These are phyloP conservation scores for Acanthamoeba sp. DNA, from an alignment of 208 protist genomes.

Conservation along the genomic window DNA sequence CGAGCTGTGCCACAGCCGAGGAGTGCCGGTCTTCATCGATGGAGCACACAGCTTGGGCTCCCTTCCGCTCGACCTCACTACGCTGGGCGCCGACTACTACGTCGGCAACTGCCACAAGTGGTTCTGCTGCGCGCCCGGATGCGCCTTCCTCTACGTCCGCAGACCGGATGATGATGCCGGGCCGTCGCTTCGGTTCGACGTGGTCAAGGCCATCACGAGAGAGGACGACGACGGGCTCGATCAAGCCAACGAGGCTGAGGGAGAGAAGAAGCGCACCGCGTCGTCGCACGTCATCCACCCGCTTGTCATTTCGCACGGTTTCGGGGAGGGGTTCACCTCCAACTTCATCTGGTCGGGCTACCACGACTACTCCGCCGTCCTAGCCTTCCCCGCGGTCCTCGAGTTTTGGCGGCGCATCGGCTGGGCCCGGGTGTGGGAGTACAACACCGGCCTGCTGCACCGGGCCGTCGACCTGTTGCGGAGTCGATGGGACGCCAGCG, in stretches of 20 bases:
- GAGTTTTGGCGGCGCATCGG: conserved; percentile 87
- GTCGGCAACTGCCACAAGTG: conserved; percentile 95
- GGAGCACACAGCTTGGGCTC: conserved; percentile 93
- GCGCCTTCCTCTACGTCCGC: conserved; percentile 7
- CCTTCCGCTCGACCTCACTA: conserved; percentile 90
- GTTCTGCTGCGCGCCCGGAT: conserved; percentile 86
- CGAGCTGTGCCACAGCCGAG: conserved; percentile 88
- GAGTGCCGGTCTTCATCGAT: conserved; percentile 93
- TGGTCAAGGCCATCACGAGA: neutral
- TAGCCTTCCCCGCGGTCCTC: conserved; percentile 91
- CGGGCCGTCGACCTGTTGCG: conserved; percentile 75
- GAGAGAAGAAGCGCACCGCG: neutral
- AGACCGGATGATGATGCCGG: neutral
- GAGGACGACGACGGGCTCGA: neutral
- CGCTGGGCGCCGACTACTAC: conserved; percentile 87
- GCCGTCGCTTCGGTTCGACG: neutral
- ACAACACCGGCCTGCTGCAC: conserved; percentile 77
- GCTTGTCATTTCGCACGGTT: conserved; percentile 89
- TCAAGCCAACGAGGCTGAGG: no score
- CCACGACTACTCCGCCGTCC: conserved; percentile 91
- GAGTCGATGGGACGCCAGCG: neutral
- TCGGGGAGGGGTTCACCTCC: conserved; percentile 92
- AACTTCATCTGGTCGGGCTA: conserved; percentile 96
- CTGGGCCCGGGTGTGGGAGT: neutral
- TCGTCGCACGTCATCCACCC: neutral